These are phyloP conservation scores for Sugiyamaella chiloensis DNA, from an alignment of 805 yeast species.

Conservation along the genomic window DNA sequence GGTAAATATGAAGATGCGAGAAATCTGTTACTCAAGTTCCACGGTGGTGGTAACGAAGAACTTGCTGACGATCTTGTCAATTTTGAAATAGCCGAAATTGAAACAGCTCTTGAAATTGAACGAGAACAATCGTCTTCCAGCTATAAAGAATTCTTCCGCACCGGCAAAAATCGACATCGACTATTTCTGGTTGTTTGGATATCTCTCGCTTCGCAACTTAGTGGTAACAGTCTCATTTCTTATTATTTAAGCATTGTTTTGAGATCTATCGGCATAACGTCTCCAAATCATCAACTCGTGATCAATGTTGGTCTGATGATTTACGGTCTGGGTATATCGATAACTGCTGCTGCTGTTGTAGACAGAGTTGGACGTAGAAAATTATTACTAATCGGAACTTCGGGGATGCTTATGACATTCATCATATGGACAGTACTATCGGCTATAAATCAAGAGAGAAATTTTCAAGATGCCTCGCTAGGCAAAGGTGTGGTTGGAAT, in stretches of 20 bases:
- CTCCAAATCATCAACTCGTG: conserved; percentile 9
- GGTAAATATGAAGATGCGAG: conserved; percentile 43
- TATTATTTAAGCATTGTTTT: conserved; percentile 51
- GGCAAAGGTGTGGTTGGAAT: conserved; percentile 15
- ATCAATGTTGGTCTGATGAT: conserved; percentile 14
- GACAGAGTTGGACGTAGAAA: conserved; percentile 5
- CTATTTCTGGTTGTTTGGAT: conserved; percentile 6
- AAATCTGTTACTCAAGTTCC: conserved; percentile 33
- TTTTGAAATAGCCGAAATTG: conserved; percentile 9
- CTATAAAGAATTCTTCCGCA: conserved; percentile 1
- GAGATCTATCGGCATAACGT: conserved; percentile 50
- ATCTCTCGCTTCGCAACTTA: conserved; percentile 12
- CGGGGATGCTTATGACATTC: conserved; percentile 8
- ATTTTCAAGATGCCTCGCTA: conserved; percentile 7
- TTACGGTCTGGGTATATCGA: conserved; percentile 5
- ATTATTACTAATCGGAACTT: neutral
- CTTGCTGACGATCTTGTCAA: conserved; percentile 10
- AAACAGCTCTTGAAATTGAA: neutral
- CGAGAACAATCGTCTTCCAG: neutral
- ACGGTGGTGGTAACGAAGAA: conserved; percentile 18
- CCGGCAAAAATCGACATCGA: conserved; percentile 12
- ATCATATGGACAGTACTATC: conserved; percentile 36
- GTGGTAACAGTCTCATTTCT: conserved; percentile 19
- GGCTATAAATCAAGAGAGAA: conserved; percentile 9
- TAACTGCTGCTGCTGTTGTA: conserved; percentile 6